phyloP scores from a whole-genome alignment of 2,329 filamentous ascomycete genomes.

The Arachnopeziza araneosa region DNA sequence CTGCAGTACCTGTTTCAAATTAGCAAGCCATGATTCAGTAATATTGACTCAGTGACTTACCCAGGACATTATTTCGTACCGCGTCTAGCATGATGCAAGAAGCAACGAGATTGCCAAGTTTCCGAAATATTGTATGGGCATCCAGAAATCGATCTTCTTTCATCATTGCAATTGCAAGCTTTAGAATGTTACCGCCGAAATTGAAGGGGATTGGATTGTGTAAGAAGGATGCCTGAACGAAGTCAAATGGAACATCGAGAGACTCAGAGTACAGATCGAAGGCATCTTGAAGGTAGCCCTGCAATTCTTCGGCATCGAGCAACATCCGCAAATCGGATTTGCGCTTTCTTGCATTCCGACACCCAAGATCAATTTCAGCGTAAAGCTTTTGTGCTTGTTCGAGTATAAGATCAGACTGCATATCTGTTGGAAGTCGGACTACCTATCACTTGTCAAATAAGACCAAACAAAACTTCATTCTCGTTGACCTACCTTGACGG shows the following conservation, averaged over 20 bases:
- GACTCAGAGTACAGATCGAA: conserved; percentile 10
- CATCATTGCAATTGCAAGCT: conserved; percentile 7
- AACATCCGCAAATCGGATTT: conserved; percentile 5
- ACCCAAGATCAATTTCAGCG: not conserved
- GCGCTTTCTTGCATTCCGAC: not conserved
- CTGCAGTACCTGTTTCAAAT: not conserved
- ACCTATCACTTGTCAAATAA: too few relatives aligned
- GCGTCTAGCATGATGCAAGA: conserved; percentile 12
- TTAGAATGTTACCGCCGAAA: conserved; percentile 11
- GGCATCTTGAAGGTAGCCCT: conserved; percentile 7
- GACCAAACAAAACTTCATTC: too few relatives aligned
- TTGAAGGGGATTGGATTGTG: conserved; percentile 11
- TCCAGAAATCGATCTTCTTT: not conserved
- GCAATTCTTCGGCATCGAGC: conserved; percentile 4
- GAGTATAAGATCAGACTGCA: not conserved
- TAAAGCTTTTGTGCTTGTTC: conserved; percentile 4
- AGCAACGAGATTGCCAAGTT: conserved; percentile 6
- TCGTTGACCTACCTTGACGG: not conserved
- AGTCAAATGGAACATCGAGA: conserved; percentile 8
- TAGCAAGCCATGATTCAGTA: not conserved
- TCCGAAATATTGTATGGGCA: conserved; percentile 1
- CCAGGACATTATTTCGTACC: conserved; percentile 2
- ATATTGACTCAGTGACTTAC: not conserved
- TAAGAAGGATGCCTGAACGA: conserved; percentile 7
- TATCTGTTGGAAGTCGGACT: conserved; percentile 2